Evolutionary conservation across 2,329 filamentous ascomycete species (phyloP).

Genomic region (Fusarium annulatum): DNA sequence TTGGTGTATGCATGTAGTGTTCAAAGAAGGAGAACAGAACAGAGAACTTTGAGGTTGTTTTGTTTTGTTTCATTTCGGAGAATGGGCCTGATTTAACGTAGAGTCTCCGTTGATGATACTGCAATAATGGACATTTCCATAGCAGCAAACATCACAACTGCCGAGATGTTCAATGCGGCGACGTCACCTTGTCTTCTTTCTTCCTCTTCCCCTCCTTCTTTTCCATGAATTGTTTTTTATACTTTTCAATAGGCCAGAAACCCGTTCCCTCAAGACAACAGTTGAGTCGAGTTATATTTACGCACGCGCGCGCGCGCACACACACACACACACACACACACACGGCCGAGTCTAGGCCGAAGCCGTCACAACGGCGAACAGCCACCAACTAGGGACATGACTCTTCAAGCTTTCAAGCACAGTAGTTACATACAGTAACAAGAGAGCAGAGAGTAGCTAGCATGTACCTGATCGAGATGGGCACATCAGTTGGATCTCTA

Average conservation of each 20-base stretch:
- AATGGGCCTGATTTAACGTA: background rate
- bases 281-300: background rate
- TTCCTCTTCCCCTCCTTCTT: background rate
- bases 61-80: background rate
- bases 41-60: background rate
- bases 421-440: background rate
- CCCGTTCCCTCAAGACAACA: constrained; percentile 5
- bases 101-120: background rate
- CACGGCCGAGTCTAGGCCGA: background rate
- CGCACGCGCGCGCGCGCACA: background rate
- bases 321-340: background rate
- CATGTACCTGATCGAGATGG: background rate
- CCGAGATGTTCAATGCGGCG: background rate
- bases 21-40: background rate
- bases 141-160: background rate
- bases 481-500: background rate
- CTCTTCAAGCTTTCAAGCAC: background rate
- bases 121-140: background rate
- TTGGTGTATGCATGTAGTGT: background rate
- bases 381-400: background rate
- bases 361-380: constrained; percentile 1
- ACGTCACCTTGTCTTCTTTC: background rate
- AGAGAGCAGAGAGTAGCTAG: background rate
- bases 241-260: background rate
- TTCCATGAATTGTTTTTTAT: too few relatives aligned